These are phyloP conservation scores for Talaromyces rugulosus DNA, from an alignment of 2,329 filamentous ascomycete species.

Conservation along the genomic window DNA sequence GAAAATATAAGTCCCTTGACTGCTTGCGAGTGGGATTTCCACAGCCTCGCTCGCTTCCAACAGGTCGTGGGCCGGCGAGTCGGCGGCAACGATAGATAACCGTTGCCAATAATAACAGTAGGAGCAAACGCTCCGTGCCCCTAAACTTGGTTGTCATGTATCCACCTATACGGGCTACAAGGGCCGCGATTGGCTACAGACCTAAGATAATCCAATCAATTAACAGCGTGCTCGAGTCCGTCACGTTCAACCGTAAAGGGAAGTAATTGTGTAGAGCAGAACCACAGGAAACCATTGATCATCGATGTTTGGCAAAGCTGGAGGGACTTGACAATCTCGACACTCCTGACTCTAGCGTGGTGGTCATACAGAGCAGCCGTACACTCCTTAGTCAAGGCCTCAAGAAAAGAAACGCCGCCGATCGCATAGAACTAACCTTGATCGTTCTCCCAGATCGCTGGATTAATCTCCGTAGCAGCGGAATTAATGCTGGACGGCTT, in stretches of 20 bases:
- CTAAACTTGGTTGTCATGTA: neutral
- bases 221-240: neutral
- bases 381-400: neutral
- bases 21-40: neutral
- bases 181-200: neutral
- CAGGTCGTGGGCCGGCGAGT: neutral
- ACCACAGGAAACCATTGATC: neutral
- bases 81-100: neutral
- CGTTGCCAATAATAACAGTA: neutral
- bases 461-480: neutral
- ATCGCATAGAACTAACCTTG: neutral
- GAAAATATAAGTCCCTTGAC: neutral
- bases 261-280: too few species aligned
- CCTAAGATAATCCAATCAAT: neutral
- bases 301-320: neutral
- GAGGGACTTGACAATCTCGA: neutral
- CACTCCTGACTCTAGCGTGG: neutral
- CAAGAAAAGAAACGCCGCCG: neutral
- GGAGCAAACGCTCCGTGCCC: neutral
- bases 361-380: neutral
- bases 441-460: neutral
- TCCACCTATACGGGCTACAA: neutral
- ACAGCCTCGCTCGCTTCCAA: neutral
- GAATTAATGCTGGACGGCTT: neutral
- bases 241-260: too few species aligned